A percentile compares a stretch with the other conserved stretches of the same genome.
These are phyloP conservation scores for Boletus semigastroideus DNA, from an alignment of 1,284 basidiomycete genomes.

Conservation along the genomic window DNA sequence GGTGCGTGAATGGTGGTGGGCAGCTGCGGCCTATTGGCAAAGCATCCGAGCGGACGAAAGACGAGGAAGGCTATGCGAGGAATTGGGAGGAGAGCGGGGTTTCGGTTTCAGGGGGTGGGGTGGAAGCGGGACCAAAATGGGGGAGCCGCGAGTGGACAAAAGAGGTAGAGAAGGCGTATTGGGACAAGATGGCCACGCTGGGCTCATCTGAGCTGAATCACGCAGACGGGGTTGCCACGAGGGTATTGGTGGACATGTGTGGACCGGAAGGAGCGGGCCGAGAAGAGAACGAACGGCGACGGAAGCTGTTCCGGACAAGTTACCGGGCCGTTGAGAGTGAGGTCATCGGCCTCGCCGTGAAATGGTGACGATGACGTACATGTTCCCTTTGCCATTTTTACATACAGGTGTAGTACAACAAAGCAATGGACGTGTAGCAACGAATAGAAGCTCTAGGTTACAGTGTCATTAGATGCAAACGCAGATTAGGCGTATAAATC, in stretches of 20 bases:
- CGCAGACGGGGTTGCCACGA: conserved; percentile 42
- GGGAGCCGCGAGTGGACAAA: conserved; percentile 77
- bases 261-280: conserved; percentile 12
- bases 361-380: conserved; percentile 57
- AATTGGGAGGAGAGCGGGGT: conserved; percentile 57
- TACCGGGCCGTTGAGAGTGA: conserved; percentile 90
- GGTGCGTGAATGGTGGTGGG: conserved; percentile 97
- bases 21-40: conserved; percentile 68
- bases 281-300: conserved; percentile 35
- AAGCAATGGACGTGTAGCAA: conserved; percentile 12
- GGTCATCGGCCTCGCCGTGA: conserved; percentile 77
- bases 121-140: conserved; percentile 53
- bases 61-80: conserved; percentile 61
- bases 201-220: conserved; percentile 7
- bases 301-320: conserved; percentile 69
- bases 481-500: conserved; percentile 12
- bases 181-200: conserved; percentile 50
- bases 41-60: conserved; percentile 34
- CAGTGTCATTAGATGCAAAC: conserved; percentile 23
- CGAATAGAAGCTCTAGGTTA: conserved; percentile 31
- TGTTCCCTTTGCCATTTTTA: conserved; percentile 5
- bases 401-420: conserved; percentile 23
- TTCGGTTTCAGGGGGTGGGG: conserved; percentile 26
- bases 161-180: conserved; percentile 77
- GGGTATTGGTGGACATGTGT: conserved; percentile 43